phyloP scores from a whole-genome alignment of 257 asterid species.

The Primulina eburnea region DNA sequence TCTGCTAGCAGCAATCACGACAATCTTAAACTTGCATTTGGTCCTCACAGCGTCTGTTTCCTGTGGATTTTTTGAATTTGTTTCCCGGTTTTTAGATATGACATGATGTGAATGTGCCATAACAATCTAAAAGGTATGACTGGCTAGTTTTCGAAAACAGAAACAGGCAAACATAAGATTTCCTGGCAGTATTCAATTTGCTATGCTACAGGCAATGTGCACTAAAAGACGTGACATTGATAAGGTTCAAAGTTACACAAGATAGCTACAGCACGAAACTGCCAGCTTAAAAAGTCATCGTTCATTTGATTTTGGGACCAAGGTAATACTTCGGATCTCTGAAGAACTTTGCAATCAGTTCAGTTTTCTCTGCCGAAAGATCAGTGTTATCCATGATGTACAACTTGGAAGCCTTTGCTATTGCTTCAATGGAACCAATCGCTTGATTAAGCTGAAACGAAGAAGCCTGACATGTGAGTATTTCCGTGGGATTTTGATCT shows the following conservation, averaged over 20 bases:
- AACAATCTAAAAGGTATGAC: neutral
- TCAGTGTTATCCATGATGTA: slow-evolving; percentile 77
- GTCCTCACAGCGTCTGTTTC: too few species aligned
- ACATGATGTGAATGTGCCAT: neutral
- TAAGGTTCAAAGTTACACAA: neutral
- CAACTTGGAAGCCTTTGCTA: slow-evolving; percentile 80
- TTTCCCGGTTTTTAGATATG: neutral
- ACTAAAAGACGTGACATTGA: neutral
- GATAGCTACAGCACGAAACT: neutral
- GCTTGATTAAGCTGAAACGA: slow-evolving; percentile 77
- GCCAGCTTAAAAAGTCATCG: neutral
- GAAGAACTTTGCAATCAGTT: slow-evolving; percentile 71
- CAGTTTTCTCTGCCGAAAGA: slow-evolving; percentile 86
- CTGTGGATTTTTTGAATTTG: neutral
- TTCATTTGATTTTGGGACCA: slow-evolving; percentile 61
- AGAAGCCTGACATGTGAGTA: slow-evolving; percentile 12
- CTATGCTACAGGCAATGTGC: neutral
- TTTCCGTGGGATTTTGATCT: neutral
- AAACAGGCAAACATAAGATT: neutral
- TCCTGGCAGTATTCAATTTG: neutral
- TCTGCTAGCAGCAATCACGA: neutral
- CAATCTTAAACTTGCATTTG: neutral
- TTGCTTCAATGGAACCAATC: slow-evolving; percentile 90
- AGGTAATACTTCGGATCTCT: slow-evolving; percentile 76
- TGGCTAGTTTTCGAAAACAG: neutral